phyloP scores from a whole-genome alignment of 2,329 filamentous ascomycete species.

The Furcasterigmium sp. region DNA sequence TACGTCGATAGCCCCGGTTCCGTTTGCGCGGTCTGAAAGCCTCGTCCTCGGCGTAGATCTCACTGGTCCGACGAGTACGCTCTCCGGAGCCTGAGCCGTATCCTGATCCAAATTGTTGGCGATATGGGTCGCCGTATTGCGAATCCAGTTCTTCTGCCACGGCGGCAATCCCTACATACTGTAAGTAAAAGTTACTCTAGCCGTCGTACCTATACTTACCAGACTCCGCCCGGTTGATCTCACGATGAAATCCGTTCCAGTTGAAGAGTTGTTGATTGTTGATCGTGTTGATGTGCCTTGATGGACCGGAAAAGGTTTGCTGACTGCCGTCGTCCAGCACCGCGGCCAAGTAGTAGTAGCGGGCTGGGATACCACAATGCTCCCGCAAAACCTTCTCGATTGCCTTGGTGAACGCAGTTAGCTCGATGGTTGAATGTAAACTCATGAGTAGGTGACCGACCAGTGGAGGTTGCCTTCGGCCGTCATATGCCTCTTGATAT shows the following conservation, averaged over 20 bases:
- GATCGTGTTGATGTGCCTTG: slow-evolving; percentile 29
- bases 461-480: slow-evolving; percentile 9
- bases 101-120: slow-evolving; percentile 10
- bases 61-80: slow-evolving; percentile 16
- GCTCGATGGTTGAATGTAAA: neutral
- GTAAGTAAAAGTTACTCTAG: neutral
- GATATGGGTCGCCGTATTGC: slow-evolving; percentile 10
- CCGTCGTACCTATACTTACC: slow-evolving; percentile 22
- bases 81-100: slow-evolving; percentile 19
- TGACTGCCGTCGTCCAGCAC: slow-evolving; percentile 41
- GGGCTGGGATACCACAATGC: slow-evolving; percentile 45
- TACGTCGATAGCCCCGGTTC: slow-evolving; percentile 26
- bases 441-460: slow-evolving; percentile 3
- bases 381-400: slow-evolving; percentile 47
- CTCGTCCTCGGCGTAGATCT: slow-evolving; percentile 20
- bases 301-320: slow-evolving; percentile 40
- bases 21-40: slow-evolving; percentile 30
- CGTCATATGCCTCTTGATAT: slow-evolving; percentile 9
- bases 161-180: neutral
- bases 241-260: slow-evolving; percentile 30
- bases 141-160: slow-evolving; percentile 19
- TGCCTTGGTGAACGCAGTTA: too few relatives aligned
- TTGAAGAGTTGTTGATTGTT: slow-evolving; percentile 41
- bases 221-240: slow-evolving; percentile 29
- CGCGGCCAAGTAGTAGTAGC: slow-evolving; percentile 47